Conservation (phyloP, 306 rosid genomes). For the Vigna trinervia region DNA sequence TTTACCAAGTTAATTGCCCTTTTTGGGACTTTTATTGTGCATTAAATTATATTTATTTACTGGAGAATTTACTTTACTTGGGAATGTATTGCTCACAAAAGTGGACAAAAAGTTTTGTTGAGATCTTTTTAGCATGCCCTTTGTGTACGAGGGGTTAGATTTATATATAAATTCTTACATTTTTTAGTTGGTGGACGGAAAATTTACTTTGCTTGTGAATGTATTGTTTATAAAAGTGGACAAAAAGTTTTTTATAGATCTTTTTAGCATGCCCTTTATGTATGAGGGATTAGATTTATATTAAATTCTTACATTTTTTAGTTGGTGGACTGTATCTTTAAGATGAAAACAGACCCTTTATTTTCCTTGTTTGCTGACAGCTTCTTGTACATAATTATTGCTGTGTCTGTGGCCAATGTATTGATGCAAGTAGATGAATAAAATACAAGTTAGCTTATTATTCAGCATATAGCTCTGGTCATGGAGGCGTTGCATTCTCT, state of each 20-base stretch:
- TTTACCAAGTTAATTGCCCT: conserved; percentile 1
- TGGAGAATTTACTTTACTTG: conserved; percentile 19
- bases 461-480: conserved; percentile 1
- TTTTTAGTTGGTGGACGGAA: too few species aligned
- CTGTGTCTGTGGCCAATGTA: background rate
- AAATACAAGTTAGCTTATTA: conserved; percentile 15
- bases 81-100: background rate
- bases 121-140: too few species aligned
- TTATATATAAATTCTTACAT: too few species aligned
- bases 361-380: conserved; percentile 15
- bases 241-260: too few species aligned
- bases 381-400: background rate
- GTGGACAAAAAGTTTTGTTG: background rate
- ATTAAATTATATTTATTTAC: conserved; percentile 21
- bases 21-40: conserved; percentile 20
- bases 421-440: conserved; percentile 1
- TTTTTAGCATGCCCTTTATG: too few species aligned
- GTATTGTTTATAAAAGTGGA: too few species aligned
- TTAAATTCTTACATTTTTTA: background rate
- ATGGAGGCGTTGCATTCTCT: conserved; percentile 25
- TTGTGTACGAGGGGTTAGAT: too few species aligned
- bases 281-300: background rate
- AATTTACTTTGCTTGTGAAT: too few species aligned
- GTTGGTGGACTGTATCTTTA: conserved; percentile 32
- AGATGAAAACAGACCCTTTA: conserved; percentile 17